Conservation (phyloP, 495 filamentous ascomycete species). For the Penicillium fimorum region DNA sequence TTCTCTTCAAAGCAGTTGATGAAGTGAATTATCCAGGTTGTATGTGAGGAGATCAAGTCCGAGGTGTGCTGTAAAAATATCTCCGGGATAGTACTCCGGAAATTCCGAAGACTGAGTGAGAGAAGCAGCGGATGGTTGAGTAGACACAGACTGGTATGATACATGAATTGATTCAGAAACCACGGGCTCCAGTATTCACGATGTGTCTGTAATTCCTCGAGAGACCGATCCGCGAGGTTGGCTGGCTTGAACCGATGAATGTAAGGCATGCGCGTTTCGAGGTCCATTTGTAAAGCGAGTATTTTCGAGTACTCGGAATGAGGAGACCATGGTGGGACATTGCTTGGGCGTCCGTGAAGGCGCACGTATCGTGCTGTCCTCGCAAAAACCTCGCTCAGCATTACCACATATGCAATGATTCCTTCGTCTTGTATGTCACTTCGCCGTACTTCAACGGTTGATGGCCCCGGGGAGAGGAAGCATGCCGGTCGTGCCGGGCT, state of each 20-base stretch:
- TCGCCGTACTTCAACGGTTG: conserved; percentile 20
- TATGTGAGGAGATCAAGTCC: conserved; percentile 47
- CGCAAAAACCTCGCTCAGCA: conserved; percentile 46
- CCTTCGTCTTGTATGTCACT: conserved; percentile 41
- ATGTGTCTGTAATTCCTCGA: conserved; percentile 39
- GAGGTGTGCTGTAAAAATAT: conserved; percentile 51
- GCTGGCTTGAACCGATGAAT: conserved; percentile 47
- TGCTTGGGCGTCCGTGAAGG: conserved; percentile 42
- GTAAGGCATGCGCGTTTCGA: conserved; percentile 48
- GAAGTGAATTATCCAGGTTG: conserved; percentile 50
- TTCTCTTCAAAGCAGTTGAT: conserved; percentile 48
- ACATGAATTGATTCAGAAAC: conserved; percentile 49
- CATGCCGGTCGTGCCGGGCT: conserved; percentile 31
- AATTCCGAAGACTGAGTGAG: conserved; percentile 45
- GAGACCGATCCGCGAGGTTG: conserved; percentile 39
- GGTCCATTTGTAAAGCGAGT: conserved; percentile 47
- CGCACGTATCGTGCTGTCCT: conserved; percentile 46
- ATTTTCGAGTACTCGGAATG: conserved; percentile 50
- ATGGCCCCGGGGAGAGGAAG: conserved; percentile 21
- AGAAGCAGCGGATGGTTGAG: conserved; percentile 49
- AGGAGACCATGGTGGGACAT: conserved; percentile 49
- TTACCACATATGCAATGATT: conserved; percentile 48
- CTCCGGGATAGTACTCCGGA: conserved; percentile 47
- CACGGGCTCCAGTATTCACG: conserved; percentile 51
- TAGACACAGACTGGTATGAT: conserved; percentile 50